Evolutionary conservation across 73 alveolate species (phyloP), one percentile per base, ranked within the genome.

Genomic region (Paramecium caudatum): DNA sequence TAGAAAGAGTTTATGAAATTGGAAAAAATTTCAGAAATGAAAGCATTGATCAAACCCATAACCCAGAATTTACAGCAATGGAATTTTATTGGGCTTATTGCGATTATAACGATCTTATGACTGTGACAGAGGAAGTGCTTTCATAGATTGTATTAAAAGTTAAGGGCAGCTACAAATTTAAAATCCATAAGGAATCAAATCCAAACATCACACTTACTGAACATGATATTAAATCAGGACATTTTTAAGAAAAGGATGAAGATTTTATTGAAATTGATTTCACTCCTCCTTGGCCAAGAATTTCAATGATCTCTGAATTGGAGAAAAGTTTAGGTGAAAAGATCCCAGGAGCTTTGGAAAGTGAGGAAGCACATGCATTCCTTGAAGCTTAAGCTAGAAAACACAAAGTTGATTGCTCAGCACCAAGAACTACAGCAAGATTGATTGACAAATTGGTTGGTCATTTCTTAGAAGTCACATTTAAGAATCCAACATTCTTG

Each of bases 51-150:
- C 90, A 95, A 90, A 98, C 99, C 25, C 99, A 98, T 96, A 98
- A 98, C 94, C 99, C 99, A 23, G 99, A 98, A 94, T 98, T 98
- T 95, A 98, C 99, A n/a, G 96, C 99, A 69, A 94, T 97, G 65
- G 99, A 98, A 92, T 98, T 98, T 96, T 98, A 98, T 95, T 94
- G 95, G 99, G 99, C 99, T 82, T 98, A 98, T 82, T 99, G 99
- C n/a, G 99, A 98, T 92, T 98, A 98, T 96, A 83, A 97, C 47
- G 99, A 98, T 91, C 82, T 98, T 82, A 98, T 98, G 99, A 95
- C 90, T 70, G 91, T 98, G 90, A 97, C 99, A 25, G 99, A 98
- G 91, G 96, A 94, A 61, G 80, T 98, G 93, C 82, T 98, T 50
- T 93, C 98, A 43, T 92, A 91, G 3, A 95, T 98, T 98, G 99